Evolutionary conservation across 306 rosid species (phyloP).

Genomic region (Vigna radiata): DNA sequence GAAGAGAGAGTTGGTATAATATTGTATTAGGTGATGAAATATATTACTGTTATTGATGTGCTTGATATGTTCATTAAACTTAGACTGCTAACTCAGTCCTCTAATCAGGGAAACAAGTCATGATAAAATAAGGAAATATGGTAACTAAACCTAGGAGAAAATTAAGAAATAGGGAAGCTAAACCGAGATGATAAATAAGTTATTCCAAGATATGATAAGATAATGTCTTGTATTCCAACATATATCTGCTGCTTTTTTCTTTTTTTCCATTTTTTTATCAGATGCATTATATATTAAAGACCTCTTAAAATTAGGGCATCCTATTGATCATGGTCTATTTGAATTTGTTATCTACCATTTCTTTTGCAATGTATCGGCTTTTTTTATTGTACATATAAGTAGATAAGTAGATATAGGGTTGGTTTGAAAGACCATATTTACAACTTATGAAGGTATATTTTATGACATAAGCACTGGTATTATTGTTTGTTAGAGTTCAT

Average conservation of each 20-base stretch:
- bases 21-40: not conserved
- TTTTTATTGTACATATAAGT: slow-evolving; percentile 4
- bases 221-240: not conserved
- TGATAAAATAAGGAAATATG: not conserved
- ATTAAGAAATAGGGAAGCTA: not conserved
- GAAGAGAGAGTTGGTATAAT: not conserved
- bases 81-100: not conserved
- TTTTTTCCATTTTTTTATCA: not conserved
- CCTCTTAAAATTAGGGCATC: slow-evolving; percentile 24
- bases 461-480: not conserved
- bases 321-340: slow-evolving; percentile 17
- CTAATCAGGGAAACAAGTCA: not conserved
- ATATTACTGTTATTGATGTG: not conserved
- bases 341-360: slow-evolving; percentile 32
- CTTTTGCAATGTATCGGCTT: slow-evolving; percentile 1
- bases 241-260: not conserved
- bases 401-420: slow-evolving; percentile 16
- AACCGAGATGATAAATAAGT: not conserved
- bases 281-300: not conserved
- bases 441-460: not conserved
- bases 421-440: not conserved
- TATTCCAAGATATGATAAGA: not conserved
- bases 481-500: not conserved
- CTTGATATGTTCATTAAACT: not conserved
- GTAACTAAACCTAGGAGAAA: not conserved